Evolutionary conservation across 164 flowering plant species (phyloP), one percentile per base, ranked within the genome.

Genomic region (Hamamelis virginiana): DNA sequence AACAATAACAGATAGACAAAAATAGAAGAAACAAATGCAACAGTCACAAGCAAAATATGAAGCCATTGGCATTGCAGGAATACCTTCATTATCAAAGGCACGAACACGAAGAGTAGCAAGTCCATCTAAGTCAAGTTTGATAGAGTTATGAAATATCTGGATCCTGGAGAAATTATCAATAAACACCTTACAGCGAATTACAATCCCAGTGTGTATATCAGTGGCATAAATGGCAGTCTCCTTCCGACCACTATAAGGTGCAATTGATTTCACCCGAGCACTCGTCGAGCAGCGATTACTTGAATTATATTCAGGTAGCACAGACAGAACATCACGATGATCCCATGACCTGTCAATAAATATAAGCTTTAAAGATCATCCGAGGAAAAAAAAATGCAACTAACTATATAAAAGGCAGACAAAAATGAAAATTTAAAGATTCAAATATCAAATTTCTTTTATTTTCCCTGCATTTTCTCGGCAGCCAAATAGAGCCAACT

Each of bases 41-140:
- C 9, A 18, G 23, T 22, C 43, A 45, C 23, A 16, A 60, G 41
- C 25, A 10, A 38, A 26, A 45, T 9, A 57, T 16, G 52, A 38
- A 21, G 38, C 21, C 28, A n/a, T 3, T 66, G 15, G 25, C 28
- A 58, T 62, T 38, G 25, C 11, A 44, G 19, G 61, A 5, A 12
- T 81, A 92, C 98, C 98, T 90, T 90, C 89, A 74, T 74, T 80
- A 68, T 94, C 97, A 81, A 92, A 94, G 67, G 92, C 98, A 72
- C 90, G 97, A 23, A 84, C 90, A 41, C 84, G 90, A 1, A 95
- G 89, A 14, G 97, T 88, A 50, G 94, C 86, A 69, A 92, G 96
- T 57, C 96, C 98, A 80, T 92, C 97, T 41, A 95, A 77, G 73
- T 92, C 98, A 80, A 95, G 97, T 61, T 95, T 95, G 66, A 95